Base-by-base conservation (phyloP, 208 protist species). In the Vickermania spadyakhi region DNA sequence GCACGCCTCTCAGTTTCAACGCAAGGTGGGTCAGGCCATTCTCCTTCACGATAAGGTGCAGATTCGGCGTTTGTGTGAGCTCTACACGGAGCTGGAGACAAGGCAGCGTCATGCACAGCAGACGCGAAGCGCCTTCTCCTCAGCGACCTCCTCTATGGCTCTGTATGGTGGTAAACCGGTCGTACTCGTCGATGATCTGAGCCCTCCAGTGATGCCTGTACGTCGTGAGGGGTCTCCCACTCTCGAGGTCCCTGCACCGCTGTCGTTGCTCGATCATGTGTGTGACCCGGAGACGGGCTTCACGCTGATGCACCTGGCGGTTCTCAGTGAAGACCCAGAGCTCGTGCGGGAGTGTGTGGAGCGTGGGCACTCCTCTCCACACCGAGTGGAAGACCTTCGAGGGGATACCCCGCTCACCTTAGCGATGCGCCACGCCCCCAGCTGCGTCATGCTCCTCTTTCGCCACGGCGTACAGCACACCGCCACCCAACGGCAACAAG, bases 261-360 rank as follows among this genome's bases (percentile, higher is more conserved):
- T 28, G 7, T 65, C 60, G 28, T 61, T 82, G 27, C 31, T 82
- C 21, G 71, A 82, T 53, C 45, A n/a, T 26, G 76, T 82, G 3
- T 2, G 68, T 28, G 64, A 82, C 56, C 58, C 41, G n/a, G 45
- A 50, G 5, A 77, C 68, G 13, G 68, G 68, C 30, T 76, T 74
- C 56, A 82, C 76, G 1, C 31, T 82, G 28, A 79, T 62, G 53
- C 76, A 82, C 51, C 58, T 82, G 1, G 68, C 65, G 21, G 76
- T 82, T 5, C 54, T 68, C 1, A 64, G 60, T 25, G 45, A 67
- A 11, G 27, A 57, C 3, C 26, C 21, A 18, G 14, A 31, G 23
- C 60, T 77, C 54, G 59, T 73, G 4, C 49, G 69, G n/a, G 60
- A 18, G 21, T 79, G 72, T 22, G 50, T 82, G 31, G 50, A 56